Conservation (phyloP, 2,329 filamentous ascomycete genomes). For the Aureobasidium sp. region DNA sequence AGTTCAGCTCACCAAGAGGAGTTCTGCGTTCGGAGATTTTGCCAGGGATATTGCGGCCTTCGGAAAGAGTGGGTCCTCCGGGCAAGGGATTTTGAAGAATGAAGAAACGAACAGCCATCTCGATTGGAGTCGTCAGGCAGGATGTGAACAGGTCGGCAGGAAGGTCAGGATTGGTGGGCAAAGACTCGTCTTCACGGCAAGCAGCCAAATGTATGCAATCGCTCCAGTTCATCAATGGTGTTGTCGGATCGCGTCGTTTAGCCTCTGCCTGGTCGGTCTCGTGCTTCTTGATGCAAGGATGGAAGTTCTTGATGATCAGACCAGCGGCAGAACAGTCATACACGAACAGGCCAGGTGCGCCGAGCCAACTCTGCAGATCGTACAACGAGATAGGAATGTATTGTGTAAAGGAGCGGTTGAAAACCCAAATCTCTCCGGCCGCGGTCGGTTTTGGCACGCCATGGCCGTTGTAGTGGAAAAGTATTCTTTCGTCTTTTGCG, state of each 20-base stretch:
- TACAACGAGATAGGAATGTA: constrained; percentile 96
- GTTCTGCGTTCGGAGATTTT: constrained; percentile 87
- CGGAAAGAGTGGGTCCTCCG: constrained; percentile 60
- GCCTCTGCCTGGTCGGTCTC: constrained; percentile 78
- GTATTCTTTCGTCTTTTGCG: constrained; percentile 87
- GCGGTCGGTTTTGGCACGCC: constrained; percentile 92
- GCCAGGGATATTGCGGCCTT: constrained; percentile 83
- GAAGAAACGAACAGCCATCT: constrained; percentile 95
- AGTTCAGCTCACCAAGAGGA: constrained; percentile 91
- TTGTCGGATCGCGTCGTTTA: constrained; percentile 59
- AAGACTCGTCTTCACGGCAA: constrained; percentile 80
- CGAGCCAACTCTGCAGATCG: constrained; percentile 91
- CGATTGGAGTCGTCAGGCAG: constrained; percentile 92
- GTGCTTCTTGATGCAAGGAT: constrained; percentile 90
- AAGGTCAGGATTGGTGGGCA: constrained; percentile 87
- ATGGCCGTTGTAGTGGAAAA: constrained; percentile 99
- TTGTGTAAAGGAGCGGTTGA: constrained; percentile 97
- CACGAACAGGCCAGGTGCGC: constrained; percentile 90
- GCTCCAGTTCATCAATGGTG: constrained; percentile 52
- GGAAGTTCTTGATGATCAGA: constrained; percentile 91
- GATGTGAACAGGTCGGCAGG: constrained; percentile 94
- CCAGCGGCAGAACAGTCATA: constrained; percentile 97
- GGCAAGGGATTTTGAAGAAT: constrained; percentile 77
- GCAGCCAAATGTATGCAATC: constrained; percentile 91
- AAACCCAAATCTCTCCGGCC: constrained; percentile 98